Evolutionary conservation across 2,329 filamentous ascomycete species (phyloP).

Genomic region (Cercospora berteroae): DNA sequence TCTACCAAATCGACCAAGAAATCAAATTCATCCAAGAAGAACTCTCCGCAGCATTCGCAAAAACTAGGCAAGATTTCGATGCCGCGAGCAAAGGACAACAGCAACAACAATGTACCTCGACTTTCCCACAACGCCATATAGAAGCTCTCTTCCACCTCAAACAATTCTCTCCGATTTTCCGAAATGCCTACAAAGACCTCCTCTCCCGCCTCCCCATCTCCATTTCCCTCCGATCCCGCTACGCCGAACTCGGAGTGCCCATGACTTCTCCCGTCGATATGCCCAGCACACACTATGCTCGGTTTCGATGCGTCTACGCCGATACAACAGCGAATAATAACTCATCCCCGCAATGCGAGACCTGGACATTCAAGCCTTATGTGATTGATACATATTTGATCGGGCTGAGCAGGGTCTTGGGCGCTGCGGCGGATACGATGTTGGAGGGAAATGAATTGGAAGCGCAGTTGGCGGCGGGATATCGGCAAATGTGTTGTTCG

Average conservation of each 20-base stretch:
- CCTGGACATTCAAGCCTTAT: slow-evolving; percentile 22
- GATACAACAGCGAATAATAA: neutral
- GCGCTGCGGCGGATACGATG: slow-evolving; percentile 6
- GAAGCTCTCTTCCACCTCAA: slow-evolving; percentile 17
- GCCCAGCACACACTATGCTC: slow-evolving; percentile 15
- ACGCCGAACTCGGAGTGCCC: slow-evolving; percentile 9
- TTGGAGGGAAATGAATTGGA: slow-evolving; percentile 13
- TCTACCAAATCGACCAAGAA: slow-evolving; percentile 23
- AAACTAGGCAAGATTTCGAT: neutral
- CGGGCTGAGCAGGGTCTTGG: slow-evolving; percentile 13
- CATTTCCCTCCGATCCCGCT: slow-evolving; percentile 9
- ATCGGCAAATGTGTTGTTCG: slow-evolving; percentile 18
- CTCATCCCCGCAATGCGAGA: slow-evolving; percentile 13
- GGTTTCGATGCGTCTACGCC: slow-evolving; percentile 19
- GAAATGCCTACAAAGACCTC: slow-evolving; percentile 15
- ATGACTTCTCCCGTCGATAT: slow-evolving; percentile 13
- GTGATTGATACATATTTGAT: slow-evolving; percentile 19
- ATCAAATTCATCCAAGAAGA: slow-evolving; percentile 17
- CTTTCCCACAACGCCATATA: slow-evolving; percentile 10
- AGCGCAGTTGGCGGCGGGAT: slow-evolving; percentile 10
- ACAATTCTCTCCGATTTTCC: slow-evolving; percentile 18
- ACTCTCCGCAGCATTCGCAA: slow-evolving; percentile 5
- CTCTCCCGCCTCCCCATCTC: slow-evolving; percentile 15
- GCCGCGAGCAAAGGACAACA: neutral
- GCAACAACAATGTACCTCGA: neutral